phyloP scores from a whole-genome alignment of 176 grass and related monocot genomes.

The Poa annua region DNA sequence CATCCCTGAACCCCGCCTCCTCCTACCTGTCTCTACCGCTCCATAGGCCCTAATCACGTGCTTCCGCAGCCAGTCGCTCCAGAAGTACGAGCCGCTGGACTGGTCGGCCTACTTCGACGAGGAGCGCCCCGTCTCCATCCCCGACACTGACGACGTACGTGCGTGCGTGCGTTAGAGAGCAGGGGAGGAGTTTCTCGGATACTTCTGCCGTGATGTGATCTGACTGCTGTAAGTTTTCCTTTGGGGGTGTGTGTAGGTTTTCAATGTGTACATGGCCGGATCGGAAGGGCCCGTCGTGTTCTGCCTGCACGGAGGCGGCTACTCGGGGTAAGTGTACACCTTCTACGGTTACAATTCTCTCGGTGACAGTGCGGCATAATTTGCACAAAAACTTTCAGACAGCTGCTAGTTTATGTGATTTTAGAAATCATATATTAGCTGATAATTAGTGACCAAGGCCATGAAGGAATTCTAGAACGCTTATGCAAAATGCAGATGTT shows the following conservation, averaged over 20 bases:
- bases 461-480: neutral
- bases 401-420: neutral
- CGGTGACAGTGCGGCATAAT: neutral
- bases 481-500: conserved; percentile 9
- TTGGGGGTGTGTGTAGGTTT: conserved; percentile 46
- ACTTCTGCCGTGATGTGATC: conserved; percentile 28
- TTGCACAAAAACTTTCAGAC: neutral
- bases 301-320: conserved; percentile 95
- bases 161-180: conserved; percentile 45
- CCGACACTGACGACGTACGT: conserved; percentile 77
- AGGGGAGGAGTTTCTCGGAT: neutral
- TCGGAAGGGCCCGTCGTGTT: conserved; percentile 92
- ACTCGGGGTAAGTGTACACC: conserved; percentile 65
- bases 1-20: too few relatives aligned
- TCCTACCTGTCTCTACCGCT: neutral
- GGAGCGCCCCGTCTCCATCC: conserved; percentile 74
- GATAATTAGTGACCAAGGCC: neutral
- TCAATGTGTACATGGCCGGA: conserved; percentile 79
- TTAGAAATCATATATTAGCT: neutral
- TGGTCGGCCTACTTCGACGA: conserved; percentile 92
- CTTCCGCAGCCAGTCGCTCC: conserved; percentile 65
- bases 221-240: neutral
- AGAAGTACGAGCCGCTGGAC: conserved; percentile 82
- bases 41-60: conserved; percentile 20
- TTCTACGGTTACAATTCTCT: neutral